Evolutionary conservation across 768 basidiomycete genomes (phyloP).

Genomic region (Cytidiella melzeri): DNA sequence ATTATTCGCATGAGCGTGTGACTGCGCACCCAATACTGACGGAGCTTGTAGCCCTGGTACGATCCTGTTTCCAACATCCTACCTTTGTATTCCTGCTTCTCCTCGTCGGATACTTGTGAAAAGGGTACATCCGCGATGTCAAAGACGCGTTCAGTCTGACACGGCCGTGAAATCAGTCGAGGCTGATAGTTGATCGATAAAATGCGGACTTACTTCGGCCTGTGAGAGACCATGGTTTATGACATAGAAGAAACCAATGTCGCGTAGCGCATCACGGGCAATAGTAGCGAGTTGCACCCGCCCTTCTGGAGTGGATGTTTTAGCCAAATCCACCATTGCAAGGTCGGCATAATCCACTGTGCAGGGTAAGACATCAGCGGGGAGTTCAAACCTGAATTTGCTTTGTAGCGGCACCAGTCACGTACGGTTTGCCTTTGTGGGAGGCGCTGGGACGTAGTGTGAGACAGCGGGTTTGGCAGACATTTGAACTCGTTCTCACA

Average conservation of each 20-base stretch:
- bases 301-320: slow-evolving; percentile 21
- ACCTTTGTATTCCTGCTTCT: slow-evolving; percentile 26
- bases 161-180: neutral
- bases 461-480: neutral
- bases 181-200: neutral
- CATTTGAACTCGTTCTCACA: too few relatives aligned
- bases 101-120: slow-evolving; percentile 26
- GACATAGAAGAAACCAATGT: slow-evolving; percentile 28
- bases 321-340: slow-evolving; percentile 25
- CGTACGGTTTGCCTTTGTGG: neutral
- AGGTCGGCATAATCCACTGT: slow-evolving; percentile 30
- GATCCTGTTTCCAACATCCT: slow-evolving; percentile 37
- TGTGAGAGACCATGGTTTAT: slow-evolving; percentile 26
- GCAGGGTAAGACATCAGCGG: neutral
- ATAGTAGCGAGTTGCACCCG: slow-evolving; percentile 20
- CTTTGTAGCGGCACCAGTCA: neutral
- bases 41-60: slow-evolving; percentile 51
- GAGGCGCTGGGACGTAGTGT: neutral
- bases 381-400: neutral
- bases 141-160: slow-evolving; percentile 28
- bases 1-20: too few relatives aligned
- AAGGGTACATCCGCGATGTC: slow-evolving; percentile 33
- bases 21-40: slow-evolving; percentile 50
- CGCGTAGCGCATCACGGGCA: slow-evolving; percentile 24
- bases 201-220: slow-evolving; percentile 17